Conservation (phyloP, 1,139 yeast genomes). For the Diutina pseudorugosa region DNA sequence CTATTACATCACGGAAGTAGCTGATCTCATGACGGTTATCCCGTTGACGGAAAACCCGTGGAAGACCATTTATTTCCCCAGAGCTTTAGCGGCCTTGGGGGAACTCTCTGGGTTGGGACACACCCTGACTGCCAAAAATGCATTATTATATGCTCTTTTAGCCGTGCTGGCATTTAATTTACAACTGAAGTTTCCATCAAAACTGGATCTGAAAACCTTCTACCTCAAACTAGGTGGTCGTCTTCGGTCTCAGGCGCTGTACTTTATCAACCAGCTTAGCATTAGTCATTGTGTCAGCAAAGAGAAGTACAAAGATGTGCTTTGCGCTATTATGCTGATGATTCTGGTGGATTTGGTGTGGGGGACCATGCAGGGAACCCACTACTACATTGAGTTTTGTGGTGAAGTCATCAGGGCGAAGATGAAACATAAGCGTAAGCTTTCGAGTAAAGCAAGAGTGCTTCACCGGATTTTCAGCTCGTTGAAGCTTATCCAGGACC, state of each 20-base stretch:
- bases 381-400: slow-evolving; percentile 63
- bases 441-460: slow-evolving; percentile 66
- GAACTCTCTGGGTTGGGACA: slow-evolving; percentile 65
- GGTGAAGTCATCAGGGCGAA: slow-evolving; percentile 63
- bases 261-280: slow-evolving; percentile 42
- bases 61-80: slow-evolving; percentile 74
- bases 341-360: slow-evolving; percentile 80
- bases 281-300: slow-evolving; percentile 41
- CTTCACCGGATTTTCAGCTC: slow-evolving; percentile 73
- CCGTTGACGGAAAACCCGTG: slow-evolving; percentile 77
- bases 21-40: slow-evolving; percentile 80
- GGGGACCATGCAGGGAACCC: slow-evolving; percentile 87
- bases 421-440: slow-evolving; percentile 50
- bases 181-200: slow-evolving; percentile 55
- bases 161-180: slow-evolving; percentile 78
- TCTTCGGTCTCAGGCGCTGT: slow-evolving; percentile 62
- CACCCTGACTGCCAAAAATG: slow-evolving; percentile 68
- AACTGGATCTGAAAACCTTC: slow-evolving; percentile 52
- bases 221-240: slow-evolving; percentile 64
- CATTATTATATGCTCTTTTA: slow-evolving; percentile 63
- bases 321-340: slow-evolving; percentile 80
- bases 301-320: slow-evolving; percentile 74
- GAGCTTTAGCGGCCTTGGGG: slow-evolving; percentile 73
- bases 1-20: slow-evolving; percentile 69
- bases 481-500: slow-evolving; percentile 62